These are phyloP conservation scores for Hyaloperonospora brassicae DNA, from an alignment of 352 stramenopile species.

Conservation along the genomic window DNA sequence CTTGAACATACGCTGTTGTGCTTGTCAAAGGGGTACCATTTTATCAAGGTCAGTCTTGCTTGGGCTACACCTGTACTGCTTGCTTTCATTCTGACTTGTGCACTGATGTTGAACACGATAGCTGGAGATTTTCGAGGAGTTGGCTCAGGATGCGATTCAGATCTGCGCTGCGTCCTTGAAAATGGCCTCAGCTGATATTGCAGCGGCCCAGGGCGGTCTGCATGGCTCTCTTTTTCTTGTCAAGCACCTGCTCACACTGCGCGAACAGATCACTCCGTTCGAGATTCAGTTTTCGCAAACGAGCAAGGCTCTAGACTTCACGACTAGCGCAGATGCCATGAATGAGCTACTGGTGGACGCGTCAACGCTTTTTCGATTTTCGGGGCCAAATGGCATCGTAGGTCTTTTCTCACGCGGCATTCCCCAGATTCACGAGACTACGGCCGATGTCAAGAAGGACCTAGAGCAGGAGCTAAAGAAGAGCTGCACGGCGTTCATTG, in stretches of 20 bases:
- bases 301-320: constrained; percentile 70
- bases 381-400: constrained; percentile 47
- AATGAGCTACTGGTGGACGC: constrained; percentile 58
- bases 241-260: constrained; percentile 74
- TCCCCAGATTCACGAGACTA: constrained; percentile 71
- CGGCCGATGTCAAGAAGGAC: constrained; percentile 71
- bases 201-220: constrained; percentile 36
- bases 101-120: constrained; percentile 7
- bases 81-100: neutral
- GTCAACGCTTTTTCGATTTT: constrained; percentile 57
- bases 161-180: constrained; percentile 72
- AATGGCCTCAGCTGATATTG: constrained; percentile 64
- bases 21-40: constrained; percentile 81
- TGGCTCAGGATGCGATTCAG: constrained; percentile 76
- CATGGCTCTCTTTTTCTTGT: constrained; percentile 73
- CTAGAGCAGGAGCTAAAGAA: constrained; percentile 73
- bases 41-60: constrained; percentile 52
- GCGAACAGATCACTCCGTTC: constrained; percentile 81
- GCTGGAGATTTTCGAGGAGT: constrained; percentile 82
- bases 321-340: constrained; percentile 66
- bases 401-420: constrained; percentile 61
- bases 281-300: constrained; percentile 73
- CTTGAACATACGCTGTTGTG: constrained; percentile 79
- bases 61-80: neutral
- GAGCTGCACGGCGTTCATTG: constrained; percentile 75